These are phyloP conservation scores for Noccaea caerulescens DNA, from an alignment of 345 rosid species.

Conservation along the genomic window DNA sequence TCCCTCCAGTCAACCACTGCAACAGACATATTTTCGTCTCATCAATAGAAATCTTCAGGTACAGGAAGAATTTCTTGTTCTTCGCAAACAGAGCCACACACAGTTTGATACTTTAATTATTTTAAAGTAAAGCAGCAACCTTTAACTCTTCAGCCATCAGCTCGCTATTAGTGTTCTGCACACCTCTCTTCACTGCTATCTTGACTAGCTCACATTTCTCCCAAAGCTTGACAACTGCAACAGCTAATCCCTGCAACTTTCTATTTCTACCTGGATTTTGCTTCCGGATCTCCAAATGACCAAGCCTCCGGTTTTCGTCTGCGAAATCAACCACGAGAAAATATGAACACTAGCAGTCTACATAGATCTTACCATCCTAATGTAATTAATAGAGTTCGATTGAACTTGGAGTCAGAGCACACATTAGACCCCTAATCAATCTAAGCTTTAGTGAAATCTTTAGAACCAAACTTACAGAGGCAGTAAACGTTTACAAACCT, in stretches of 20 bases:
- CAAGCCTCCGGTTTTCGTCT: slow-evolving; percentile 95
- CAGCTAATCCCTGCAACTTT: slow-evolving; percentile 87
- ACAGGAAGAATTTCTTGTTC: slow-evolving; percentile 20
- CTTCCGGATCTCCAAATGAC: slow-evolving; percentile 94
- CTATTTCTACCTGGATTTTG: slow-evolving; percentile 89
- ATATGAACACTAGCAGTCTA: slow-evolving; percentile 25
- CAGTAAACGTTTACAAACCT: slow-evolving; percentile 53
- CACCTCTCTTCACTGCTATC: slow-evolving; percentile 93
- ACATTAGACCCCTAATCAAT: neutral
- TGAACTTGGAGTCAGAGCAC: neutral
- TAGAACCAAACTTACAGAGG: neutral
- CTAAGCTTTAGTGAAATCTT: too few relatives aligned
- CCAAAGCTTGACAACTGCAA: slow-evolving; percentile 85
- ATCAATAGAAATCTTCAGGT: slow-evolving; percentile 36
- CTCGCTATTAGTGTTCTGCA: slow-evolving; percentile 73
- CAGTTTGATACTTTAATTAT: slow-evolving; percentile 17
- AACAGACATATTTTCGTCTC: slow-evolving; percentile 37
- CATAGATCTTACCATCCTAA: neutral
- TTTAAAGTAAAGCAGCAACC: slow-evolving; percentile 51
- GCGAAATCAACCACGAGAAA: slow-evolving; percentile 38
- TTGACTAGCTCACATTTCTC: slow-evolving; percentile 95
- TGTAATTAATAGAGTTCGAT: neutral
- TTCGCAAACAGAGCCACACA: slow-evolving; percentile 2
- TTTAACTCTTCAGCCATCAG: slow-evolving; percentile 90
- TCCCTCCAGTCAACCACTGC: slow-evolving; percentile 94